Evolutionary conservation across 2,329 filamentous ascomycete species (phyloP).

Genomic region (Colletotrichum sp.): DNA sequence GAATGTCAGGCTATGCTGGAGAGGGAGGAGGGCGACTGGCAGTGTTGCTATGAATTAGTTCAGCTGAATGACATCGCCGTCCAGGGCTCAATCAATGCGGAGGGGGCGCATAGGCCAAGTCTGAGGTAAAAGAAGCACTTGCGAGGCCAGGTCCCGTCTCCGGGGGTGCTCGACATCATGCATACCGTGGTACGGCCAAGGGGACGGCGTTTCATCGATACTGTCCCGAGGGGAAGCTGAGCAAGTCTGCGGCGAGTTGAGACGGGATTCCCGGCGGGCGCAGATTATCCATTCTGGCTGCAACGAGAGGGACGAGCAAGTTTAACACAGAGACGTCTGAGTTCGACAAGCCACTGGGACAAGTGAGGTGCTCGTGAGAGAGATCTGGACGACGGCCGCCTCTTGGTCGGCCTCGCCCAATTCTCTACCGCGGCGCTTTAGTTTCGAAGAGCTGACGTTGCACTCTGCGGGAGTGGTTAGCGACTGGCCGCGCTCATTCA

Average conservation of each 20-base stretch:
- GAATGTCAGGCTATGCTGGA: not conserved
- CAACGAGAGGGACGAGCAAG: not conserved
- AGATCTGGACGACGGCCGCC: not conserved
- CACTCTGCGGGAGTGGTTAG: not conserved
- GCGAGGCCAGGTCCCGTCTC: not conserved
- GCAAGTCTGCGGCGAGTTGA: not conserved
- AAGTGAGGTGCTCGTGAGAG: not conserved
- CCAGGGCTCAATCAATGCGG: not conserved
- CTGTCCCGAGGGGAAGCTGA: slow-evolving; percentile 3
- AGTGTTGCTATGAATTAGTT: not conserved
- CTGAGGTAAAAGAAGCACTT: not conserved
- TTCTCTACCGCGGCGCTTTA: not conserved
- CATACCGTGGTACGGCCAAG: slow-evolving; percentile 7
- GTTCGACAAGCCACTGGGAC: not conserved
- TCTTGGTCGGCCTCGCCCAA: not conserved
- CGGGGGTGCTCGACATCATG: slow-evolving; percentile 6
- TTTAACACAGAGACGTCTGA: not conserved
- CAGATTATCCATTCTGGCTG: slow-evolving; percentile 9
- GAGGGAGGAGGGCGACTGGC: not conserved
- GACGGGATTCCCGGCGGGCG: slow-evolving; percentile 9
- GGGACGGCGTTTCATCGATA: slow-evolving; percentile 12
- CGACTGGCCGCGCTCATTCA: not conserved
- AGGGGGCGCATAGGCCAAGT: not conserved
- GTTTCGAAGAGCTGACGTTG: not conserved
- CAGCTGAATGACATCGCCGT: not conserved